Conservation (phyloP, 495 filamentous ascomycete genomes). For the Hypoxylon cercidicola region DNA sequence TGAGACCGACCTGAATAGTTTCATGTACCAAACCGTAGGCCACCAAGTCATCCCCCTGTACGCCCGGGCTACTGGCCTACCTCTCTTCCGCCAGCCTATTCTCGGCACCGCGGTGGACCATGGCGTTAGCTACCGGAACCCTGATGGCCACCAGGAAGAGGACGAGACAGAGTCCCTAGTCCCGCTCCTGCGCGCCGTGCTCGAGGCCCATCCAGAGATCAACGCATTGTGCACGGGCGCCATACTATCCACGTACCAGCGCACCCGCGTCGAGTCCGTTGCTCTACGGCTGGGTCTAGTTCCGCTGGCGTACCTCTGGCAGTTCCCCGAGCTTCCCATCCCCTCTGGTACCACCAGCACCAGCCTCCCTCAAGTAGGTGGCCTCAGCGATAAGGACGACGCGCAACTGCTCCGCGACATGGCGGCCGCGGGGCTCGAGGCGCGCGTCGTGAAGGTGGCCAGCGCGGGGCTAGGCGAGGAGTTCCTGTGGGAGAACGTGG, state of each 20-base stretch:
- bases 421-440: constrained; percentile 77
- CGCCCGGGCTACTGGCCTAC: constrained; percentile 75
- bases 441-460: constrained; percentile 92
- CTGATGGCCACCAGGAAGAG: constrained; percentile 30
- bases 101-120: constrained; percentile 72
- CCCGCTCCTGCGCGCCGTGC: constrained; percentile 73
- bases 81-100: constrained; percentile 82
- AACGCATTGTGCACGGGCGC: constrained; percentile 91
- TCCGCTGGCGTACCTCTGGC: constrained; percentile 90
- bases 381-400: constrained; percentile 36
- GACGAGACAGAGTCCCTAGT: constrained; percentile 93
- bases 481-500: constrained; percentile 86
- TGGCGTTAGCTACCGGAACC: constrained; percentile 65
- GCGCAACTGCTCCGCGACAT: constrained; percentile 81
- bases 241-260: constrained; percentile 94
- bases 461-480: constrained; percentile 85
- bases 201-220: constrained; percentile 72
- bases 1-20: constrained; percentile 86
- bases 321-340: constrained; percentile 73
- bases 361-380: background rate
- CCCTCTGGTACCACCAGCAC: background rate
- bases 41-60: constrained; percentile 90
- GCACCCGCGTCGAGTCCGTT: constrained; percentile 91
- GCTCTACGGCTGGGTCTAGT: constrained; percentile 78
- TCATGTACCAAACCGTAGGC: constrained; percentile 99